Base-by-base conservation (phyloP, 2,329 filamentous ascomycete genomes). In the Penicillium fuscoglaucum region DNA sequence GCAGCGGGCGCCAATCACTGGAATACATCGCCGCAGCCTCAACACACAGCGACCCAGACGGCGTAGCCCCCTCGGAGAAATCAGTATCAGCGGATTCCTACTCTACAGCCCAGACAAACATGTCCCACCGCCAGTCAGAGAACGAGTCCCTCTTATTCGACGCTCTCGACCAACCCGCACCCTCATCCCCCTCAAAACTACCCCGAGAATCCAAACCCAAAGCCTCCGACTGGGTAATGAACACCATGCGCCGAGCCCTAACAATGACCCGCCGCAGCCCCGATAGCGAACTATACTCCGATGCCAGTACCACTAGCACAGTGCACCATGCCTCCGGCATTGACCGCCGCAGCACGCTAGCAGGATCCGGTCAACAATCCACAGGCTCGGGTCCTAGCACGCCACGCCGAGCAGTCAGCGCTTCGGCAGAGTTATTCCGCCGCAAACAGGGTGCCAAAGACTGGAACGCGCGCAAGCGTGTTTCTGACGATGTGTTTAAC, bases 171-270 rank as follows among this genome's bases (percentile, higher is more conserved):
- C 64, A 62, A 29, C 52, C 62, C 28, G 66, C 66, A 15, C 65
- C 66, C 0, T 63, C 63, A 12, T 66, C 69, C 1, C 66, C 71
- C 24, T 68, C 66, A 29, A 70, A 70, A 52, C 60, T 70, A 6
- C 62, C 63, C 10, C 60, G 61, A 2, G 58, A 60, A 28, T 61
- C 64, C 15, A 71, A 67, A 52, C 64, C 66, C 80, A 87, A 21
- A 84, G 84, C 70, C 82, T 87, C 76, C 76, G 83, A 83, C 26
- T 90, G 88, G 86, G 77, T 92, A 86, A 76, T 92, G 12, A 88
- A 88, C 24, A 90, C 85, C 48, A 72, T 92, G 21, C 81, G 84
- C 19, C 82, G 87, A 39, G 87, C 87, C 12, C 84, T 90, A 41
- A 82, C 82, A 6, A 71, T 75, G 47, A 72, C 74, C 57, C 73